A percentile compares a stretch with the other conserved stretches of the same genome.
phyloP scores from a whole-genome alignment of 176 grass and related monocot genomes.

The Oryza meyeriana region DNA sequence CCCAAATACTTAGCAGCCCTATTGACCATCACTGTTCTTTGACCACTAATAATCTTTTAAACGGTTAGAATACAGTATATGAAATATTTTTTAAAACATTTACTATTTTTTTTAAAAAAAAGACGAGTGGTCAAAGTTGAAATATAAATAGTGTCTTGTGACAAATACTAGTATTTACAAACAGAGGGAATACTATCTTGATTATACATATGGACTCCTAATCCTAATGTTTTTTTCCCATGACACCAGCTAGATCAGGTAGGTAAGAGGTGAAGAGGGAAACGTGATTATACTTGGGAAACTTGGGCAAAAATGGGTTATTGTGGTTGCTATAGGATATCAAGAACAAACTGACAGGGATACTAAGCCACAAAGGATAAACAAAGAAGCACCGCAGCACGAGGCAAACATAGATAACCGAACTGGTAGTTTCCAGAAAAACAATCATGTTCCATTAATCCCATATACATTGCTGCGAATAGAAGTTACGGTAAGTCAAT shows the following conservation, averaged over 20 bases:
- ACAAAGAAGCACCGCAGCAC: background rate
- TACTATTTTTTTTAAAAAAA: no score
- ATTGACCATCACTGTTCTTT: no score
- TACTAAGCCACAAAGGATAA: background rate
- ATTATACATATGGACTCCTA: background rate
- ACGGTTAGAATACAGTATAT: no score
- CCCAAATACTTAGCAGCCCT: no score
- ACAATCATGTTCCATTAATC: slow-evolving; percentile 42
- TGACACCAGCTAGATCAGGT: background rate
- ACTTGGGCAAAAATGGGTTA: background rate
- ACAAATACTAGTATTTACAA: no score
- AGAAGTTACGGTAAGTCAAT: slow-evolving; percentile 51
- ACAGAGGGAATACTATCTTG: no score
- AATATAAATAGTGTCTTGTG: no score
- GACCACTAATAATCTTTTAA: no score
- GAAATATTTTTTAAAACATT: no score
- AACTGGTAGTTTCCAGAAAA: background rate
- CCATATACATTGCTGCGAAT: slow-evolving; percentile 78
- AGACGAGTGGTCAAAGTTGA: no score
- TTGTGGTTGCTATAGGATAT: background rate
- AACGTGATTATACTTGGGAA: background rate
- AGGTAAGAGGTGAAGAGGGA: background rate
- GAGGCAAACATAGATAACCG: background rate
- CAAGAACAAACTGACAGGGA: background rate
- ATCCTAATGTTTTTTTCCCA: background rate